A percentile compares a stretch with the other conserved stretches of the same genome.
phyloP scores from a whole-genome alignment of 2,329 filamentous ascomycete genomes.

The Fonsecaea pedrosoi region DNA sequence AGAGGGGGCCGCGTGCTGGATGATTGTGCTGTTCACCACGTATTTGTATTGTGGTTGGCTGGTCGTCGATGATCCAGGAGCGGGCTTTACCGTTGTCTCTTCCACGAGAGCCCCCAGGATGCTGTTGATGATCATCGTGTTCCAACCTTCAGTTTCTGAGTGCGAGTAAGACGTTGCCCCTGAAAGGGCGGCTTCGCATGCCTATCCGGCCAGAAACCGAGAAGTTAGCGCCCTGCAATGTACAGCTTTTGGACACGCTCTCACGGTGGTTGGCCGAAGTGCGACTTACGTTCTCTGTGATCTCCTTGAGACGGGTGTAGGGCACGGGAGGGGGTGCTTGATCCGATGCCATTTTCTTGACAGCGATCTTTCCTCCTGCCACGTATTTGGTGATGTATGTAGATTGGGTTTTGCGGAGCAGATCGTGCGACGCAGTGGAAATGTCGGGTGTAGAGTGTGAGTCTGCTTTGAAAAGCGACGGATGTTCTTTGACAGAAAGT shows the following conservation, averaged over 20 bases:
- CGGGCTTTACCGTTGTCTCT: slow-evolving; percentile 49
- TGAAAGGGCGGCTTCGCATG: slow-evolving; percentile 79
- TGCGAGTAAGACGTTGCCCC: slow-evolving; percentile 84
- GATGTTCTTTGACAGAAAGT: slow-evolving; percentile 6
- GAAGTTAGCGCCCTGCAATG: slow-evolving; percentile 2
- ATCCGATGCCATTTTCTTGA: slow-evolving; percentile 37
- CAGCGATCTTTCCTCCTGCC: slow-evolving; percentile 26
- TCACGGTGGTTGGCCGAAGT: background rate
- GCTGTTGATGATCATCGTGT: slow-evolving; percentile 85
- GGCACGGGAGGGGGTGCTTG: slow-evolving; percentile 69
- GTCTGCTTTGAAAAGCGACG: background rate
- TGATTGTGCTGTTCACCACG: slow-evolving; percentile 96
- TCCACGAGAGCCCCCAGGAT: slow-evolving; percentile 51
- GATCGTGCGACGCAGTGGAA: slow-evolving; percentile 4
- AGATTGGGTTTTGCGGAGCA: slow-evolving; percentile 22
- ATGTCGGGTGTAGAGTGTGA: background rate
- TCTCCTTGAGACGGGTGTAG: slow-evolving; percentile 79
- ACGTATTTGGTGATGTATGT: slow-evolving; percentile 18
- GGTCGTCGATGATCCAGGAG: slow-evolving; percentile 44
- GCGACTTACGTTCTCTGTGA: slow-evolving; percentile 76
- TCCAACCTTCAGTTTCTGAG: slow-evolving; percentile 83
- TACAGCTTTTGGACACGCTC: slow-evolving; percentile 1
- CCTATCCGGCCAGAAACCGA: slow-evolving; percentile 59
- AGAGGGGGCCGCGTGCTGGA: slow-evolving; percentile 74
- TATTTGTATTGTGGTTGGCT: slow-evolving; percentile 78